Evolutionary conservation across 495 filamentous ascomycete genomes (phyloP), one percentile per base, ranked within the genome.

Genomic region (Delitschia confertaspora): DNA sequence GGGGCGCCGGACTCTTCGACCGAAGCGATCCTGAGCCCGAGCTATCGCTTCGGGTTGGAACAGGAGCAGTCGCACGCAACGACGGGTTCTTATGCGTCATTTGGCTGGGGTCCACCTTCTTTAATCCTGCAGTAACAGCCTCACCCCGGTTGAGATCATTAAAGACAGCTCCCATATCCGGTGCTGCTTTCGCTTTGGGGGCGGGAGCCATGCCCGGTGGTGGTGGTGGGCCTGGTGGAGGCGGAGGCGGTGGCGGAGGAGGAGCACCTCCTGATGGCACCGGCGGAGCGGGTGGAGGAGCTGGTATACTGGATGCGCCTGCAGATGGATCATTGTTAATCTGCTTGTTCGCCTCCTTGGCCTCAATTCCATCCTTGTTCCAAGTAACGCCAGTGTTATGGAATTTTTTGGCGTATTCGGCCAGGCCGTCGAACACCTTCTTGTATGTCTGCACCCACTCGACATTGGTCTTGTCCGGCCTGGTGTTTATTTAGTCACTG

Each of bases 81-180:
- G 76, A 75, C n/a, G 93, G 91, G 66, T 99, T 99, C 69, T 95
- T 96, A 69, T 99, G 91, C 33, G 91, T 96, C 88, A 95, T 94
- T 58, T 95, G 66, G 16, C 80, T 86, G 56, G 79, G 85, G 65
- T 94, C 87, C 20, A 99, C 91, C 68, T 94, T 99, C 40, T 82
- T 78, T 11, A 99, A 73, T 26, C 85, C 78, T 41, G 81, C 76
- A 10, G 91, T 99, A 48, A 99, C 83, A 17, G 71, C 65, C 47
- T 84, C 79, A 39, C 91, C 91, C 54, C 83, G 79, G 63, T 94
- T 96, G 47, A 99, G 71, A 47, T 95, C 78, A 41, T 76, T 78
- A 61, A 99, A 95, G 0, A 99, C 86, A 31, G 87, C 83, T 29
- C 74, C 71, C 65, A 93, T 79, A 31, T 88, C 64, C 1, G 63